Percentiles rank a stretch among this genome's conserved stretches.
These are phyloP conservation scores for Phylloporus scabripes DNA, from an alignment of 768 basidiomycete species.

Conservation along the genomic window DNA sequence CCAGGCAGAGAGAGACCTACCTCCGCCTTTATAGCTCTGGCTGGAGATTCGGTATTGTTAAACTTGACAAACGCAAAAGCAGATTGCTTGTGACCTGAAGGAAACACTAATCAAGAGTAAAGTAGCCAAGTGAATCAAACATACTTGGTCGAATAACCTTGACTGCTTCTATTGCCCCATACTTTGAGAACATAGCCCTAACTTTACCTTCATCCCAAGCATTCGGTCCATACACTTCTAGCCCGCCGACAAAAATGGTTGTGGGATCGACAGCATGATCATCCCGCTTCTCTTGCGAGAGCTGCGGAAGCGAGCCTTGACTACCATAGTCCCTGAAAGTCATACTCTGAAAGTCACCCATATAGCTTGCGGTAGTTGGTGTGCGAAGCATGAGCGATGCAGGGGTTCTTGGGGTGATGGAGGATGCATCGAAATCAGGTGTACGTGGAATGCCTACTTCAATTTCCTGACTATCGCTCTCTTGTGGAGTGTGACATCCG, in stretches of 20 bases:
- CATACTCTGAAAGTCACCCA: conserved; percentile 31
- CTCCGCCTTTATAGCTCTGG: conserved; percentile 61
- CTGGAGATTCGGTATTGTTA: conserved; percentile 55
- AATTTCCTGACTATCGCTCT: conserved; percentile 34
- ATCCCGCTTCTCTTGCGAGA: conserved; percentile 23
- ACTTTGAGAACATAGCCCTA: conserved; percentile 52
- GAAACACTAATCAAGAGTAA: background rate
- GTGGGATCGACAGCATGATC: conserved; percentile 54
- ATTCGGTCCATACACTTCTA: conserved; percentile 56
- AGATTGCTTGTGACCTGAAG: conserved; percentile 53
- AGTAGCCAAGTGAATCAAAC: conserved; percentile 17
- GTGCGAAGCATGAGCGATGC: conserved; percentile 46
- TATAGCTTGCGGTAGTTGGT: conserved; percentile 37
- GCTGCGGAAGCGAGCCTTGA: conserved; percentile 14
- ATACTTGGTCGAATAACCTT: conserved; percentile 63
- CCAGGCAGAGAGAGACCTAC: conserved; percentile 30
- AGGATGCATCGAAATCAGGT: conserved; percentile 43
- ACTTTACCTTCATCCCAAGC: conserved; percentile 70
- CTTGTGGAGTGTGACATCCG: conserved; percentile 7
- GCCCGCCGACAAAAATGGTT: conserved; percentile 72
- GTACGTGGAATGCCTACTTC: conserved; percentile 35
- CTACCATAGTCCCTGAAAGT: conserved; percentile 21
- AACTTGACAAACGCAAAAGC: conserved; percentile 80
- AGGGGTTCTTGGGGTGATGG: conserved; percentile 47
- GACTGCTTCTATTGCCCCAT: conserved; percentile 58